A percentile compares a stretch with the other conserved stretches of the same genome.
Conservation (phyloP, 2,329 filamentous ascomycete species). For the Penicillium sp. region DNA sequence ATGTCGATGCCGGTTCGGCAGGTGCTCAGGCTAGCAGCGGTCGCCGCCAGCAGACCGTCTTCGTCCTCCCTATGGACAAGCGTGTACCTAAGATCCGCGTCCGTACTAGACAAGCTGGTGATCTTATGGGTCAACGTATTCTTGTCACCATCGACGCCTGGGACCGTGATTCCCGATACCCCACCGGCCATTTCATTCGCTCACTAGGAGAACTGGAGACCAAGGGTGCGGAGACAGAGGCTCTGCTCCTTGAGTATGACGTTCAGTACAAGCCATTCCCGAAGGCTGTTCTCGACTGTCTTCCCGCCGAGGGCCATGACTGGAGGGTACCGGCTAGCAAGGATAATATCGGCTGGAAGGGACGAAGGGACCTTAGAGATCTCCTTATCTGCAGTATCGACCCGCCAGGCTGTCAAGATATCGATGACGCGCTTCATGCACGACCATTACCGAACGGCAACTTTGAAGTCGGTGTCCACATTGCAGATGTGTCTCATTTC, state of each 20-base stretch:
- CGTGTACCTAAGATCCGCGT: slow-evolving; percentile 92
- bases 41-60: slow-evolving; percentile 81
- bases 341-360: slow-evolving; percentile 78
- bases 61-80: slow-evolving; percentile 96
- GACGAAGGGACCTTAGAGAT: slow-evolving; percentile 71
- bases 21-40: slow-evolving; percentile 65
- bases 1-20: slow-evolving; percentile 80
- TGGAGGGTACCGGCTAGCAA: slow-evolving; percentile 80
- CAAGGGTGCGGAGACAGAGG: slow-evolving; percentile 95
- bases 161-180: slow-evolving; percentile 87
- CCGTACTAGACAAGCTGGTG: slow-evolving; percentile 77
- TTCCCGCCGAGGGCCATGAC: slow-evolving; percentile 81
- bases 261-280: slow-evolving; percentile 97
- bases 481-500: slow-evolving; percentile 98
- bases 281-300: slow-evolving; percentile 85
- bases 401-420: slow-evolving; percentile 90
- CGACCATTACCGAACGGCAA: slow-evolving; percentile 79
- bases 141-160: slow-evolving; percentile 89
- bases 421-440: slow-evolving; percentile 95
- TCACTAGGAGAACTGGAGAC: slow-evolving; percentile 88
- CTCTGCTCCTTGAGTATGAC: slow-evolving; percentile 85
- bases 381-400: slow-evolving; percentile 95
- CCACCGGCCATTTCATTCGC: slow-evolving; percentile 84
- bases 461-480: slow-evolving; percentile 92
- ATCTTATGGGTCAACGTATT: slow-evolving; percentile 82